Evolutionary conservation across 768 basidiomycete species (phyloP).

Genomic region (Boletus fagicola): DNA sequence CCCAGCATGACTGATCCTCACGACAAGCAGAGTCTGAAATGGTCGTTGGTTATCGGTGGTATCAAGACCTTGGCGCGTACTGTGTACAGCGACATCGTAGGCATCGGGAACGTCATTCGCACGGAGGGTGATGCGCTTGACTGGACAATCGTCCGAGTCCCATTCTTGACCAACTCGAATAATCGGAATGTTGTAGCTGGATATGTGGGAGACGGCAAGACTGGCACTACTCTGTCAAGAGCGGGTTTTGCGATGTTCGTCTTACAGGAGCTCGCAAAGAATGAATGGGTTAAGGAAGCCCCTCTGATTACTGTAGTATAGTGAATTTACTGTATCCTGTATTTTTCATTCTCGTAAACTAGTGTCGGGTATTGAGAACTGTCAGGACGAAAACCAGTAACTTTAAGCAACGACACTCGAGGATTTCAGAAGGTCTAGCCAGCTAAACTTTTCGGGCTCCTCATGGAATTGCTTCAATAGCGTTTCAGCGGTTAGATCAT

Average conservation of each 20-base stretch:
- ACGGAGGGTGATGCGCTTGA: constrained; percentile 48
- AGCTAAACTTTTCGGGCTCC: constrained; percentile 72
- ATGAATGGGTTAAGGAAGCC: constrained; percentile 55
- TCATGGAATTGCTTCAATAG: constrained; percentile 76
- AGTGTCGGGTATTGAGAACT: neutral
- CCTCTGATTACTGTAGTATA: constrained; percentile 29
- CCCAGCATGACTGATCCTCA: constrained; percentile 58
- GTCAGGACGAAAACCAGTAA: neutral
- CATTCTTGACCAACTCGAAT: constrained; percentile 37
- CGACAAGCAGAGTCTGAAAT: constrained; percentile 52
- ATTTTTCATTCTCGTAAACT: neutral
- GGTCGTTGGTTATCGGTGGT: constrained; percentile 38
- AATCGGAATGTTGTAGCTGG: constrained; percentile 53
- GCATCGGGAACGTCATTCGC: constrained; percentile 56
- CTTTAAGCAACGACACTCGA: constrained; percentile 24
- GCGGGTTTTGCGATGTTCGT: constrained; percentile 61
- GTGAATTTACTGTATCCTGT: neutral
- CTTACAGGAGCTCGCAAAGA: constrained; percentile 52
- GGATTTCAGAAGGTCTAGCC: constrained; percentile 72
- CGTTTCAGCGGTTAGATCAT: constrained; percentile 28
- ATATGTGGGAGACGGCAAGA: constrained; percentile 64
- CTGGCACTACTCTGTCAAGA: constrained; percentile 49
- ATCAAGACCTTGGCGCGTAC: constrained; percentile 42
- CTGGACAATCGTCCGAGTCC: constrained; percentile 73
- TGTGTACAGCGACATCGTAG: constrained; percentile 70